Percentiles rank a stretch among this genome's conserved stretches.
phyloP scores from a whole-genome alignment of 176 grass and related monocot species.

The Themeda triandra region DNA sequence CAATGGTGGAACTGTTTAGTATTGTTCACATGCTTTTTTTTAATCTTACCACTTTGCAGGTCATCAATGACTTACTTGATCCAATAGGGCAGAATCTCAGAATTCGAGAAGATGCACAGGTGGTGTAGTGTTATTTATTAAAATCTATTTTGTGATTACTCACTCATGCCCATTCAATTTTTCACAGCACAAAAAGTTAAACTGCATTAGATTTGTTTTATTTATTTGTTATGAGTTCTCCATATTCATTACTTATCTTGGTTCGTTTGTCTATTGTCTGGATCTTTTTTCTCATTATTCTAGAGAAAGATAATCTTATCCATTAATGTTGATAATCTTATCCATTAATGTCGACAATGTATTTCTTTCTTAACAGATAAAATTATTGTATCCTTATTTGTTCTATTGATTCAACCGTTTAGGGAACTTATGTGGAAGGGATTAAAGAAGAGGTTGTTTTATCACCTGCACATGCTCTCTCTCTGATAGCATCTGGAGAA shows the following conservation, averaged over 20 bases:
- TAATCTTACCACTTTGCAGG: constrained; percentile 48
- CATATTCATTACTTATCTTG: not conserved
- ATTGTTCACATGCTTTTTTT: constrained; percentile 7
- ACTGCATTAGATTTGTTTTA: not conserved
- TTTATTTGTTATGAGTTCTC: not conserved
- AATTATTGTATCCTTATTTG: constrained; percentile 7
- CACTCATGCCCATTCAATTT: not conserved
- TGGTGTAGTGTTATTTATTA: not conserved
- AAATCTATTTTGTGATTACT: constrained; percentile 9
- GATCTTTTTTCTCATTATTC: constrained; percentile 11
- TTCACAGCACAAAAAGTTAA: not conserved
- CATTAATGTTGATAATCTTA: not conserved
- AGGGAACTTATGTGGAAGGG: constrained; percentile 99
- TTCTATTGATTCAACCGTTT: constrained; percentile 36
- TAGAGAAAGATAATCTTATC: not conserved
- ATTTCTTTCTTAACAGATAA: not conserved
- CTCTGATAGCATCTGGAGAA: constrained; percentile 98
- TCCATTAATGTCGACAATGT: not conserved
- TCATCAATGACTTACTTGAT: constrained; percentile 98
- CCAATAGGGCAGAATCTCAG: constrained; percentile 93
- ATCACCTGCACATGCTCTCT: constrained; percentile 97
- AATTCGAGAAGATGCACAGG: constrained; percentile 96
- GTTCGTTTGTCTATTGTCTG: not conserved
- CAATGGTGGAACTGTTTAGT: not conserved
- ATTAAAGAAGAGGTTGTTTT: constrained; percentile 99